phyloP scores from a whole-genome alignment of 495 filamentous ascomycete genomes.

The Penicillium odoratum region DNA sequence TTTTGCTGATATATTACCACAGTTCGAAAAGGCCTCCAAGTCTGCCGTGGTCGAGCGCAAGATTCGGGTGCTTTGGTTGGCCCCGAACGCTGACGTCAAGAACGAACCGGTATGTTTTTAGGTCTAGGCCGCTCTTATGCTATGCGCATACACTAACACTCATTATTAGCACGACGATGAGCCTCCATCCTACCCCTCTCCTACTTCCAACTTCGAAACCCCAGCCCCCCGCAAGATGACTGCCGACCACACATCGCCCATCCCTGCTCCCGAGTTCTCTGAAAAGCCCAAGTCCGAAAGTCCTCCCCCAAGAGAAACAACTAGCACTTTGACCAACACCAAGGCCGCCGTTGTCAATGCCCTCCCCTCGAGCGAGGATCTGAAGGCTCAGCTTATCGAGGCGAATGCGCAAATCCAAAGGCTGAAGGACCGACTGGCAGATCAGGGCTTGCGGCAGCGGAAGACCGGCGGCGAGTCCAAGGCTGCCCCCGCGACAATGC shows the following conservation, averaged over 20 bases:
- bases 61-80: conserved; percentile 86
- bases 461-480: conserved; percentile 50
- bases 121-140: conserved; percentile 5
- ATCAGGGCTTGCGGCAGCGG: conserved; percentile 70
- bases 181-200: conserved; percentile 58
- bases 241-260: conserved; percentile 35
- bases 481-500: conserved; percentile 38
- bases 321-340: conserved; percentile 20
- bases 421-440: conserved; percentile 67
- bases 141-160: conserved; percentile 11
- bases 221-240: conserved; percentile 42
- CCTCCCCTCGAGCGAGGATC: conserved; percentile 57
- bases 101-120: conserved; percentile 36
- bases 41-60: conserved; percentile 84
- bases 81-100: conserved; percentile 45
- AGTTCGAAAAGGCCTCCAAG: conserved; percentile 76
- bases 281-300: conserved; percentile 44
- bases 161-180: conserved; percentile 37
- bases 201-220: conserved; percentile 52
- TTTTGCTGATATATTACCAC: conserved; percentile 20
- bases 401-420: conserved; percentile 72
- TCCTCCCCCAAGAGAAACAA: conserved; percentile 30
- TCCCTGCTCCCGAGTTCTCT: conserved; percentile 44
- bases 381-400: conserved; percentile 70
- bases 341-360: conserved; percentile 46